Evolutionary conservation across 208 protist genomes (phyloP).

Genomic region (Leishmania gerbilli): DNA sequence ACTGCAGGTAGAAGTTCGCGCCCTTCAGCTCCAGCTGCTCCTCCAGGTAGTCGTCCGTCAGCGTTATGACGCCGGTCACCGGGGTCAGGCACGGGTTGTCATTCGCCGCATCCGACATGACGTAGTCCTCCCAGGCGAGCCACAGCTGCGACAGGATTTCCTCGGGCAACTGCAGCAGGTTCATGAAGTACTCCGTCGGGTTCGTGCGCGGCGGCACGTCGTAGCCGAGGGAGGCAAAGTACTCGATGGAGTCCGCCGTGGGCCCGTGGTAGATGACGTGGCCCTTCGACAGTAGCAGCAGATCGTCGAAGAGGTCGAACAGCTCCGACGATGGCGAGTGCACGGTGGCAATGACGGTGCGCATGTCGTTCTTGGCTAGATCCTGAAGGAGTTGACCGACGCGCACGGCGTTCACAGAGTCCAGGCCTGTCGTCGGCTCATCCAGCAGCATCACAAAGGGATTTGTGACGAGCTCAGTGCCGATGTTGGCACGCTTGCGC

Average conservation of each 20-base stretch:
- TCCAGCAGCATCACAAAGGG: constrained; percentile 89
- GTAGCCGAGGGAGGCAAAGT: constrained; percentile 54
- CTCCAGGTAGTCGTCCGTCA: constrained; percentile 58
- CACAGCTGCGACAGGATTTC: constrained; percentile 67
- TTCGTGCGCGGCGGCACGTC: constrained; percentile 65
- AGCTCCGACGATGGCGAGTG: constrained; percentile 88
- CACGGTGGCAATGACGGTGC: constrained; percentile 85
- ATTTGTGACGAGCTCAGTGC: constrained; percentile 89
- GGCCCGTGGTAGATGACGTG: constrained; percentile 85
- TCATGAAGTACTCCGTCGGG: constrained; percentile 89
- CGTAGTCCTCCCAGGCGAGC: constrained; percentile 75
- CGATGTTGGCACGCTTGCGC: constrained; percentile 85
- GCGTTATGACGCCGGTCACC: constrained; percentile 54
- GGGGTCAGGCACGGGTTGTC: constrained; percentile 61
- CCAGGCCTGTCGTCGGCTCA: constrained; percentile 89
- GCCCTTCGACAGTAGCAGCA: constrained; percentile 79
- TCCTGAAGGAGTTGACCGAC: constrained; percentile 78
- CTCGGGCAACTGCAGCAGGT: constrained; percentile 75
- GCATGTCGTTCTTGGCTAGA: constrained; percentile 78
- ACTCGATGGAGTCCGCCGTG: constrained; percentile 47
- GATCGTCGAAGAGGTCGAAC: constrained; percentile 84
- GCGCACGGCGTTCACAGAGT: constrained; percentile 80
- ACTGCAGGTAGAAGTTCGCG: constrained; percentile 58
- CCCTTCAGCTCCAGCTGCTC: constrained; percentile 65
- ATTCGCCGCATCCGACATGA: constrained; percentile 52